Conservation (phyloP, 768 basidiomycete genomes). For the Lentinula sp. region DNA sequence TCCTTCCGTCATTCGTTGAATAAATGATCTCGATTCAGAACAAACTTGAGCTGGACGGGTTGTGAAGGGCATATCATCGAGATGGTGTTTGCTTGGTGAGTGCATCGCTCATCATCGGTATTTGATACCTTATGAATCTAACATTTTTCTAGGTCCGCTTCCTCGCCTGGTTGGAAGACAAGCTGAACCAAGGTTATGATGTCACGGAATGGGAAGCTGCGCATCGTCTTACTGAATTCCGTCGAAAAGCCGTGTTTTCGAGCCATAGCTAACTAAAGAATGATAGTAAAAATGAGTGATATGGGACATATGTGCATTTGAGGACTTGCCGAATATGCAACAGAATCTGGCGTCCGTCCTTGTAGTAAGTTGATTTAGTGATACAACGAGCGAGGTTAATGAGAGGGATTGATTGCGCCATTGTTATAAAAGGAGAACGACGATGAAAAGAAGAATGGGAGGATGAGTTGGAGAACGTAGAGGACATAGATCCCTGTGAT, state of each 20-base stretch:
- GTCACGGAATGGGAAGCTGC: slow-evolving; percentile 93
- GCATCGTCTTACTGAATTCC: slow-evolving; percentile 72
- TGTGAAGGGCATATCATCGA: slow-evolving; percentile 78
- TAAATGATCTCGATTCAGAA: slow-evolving; percentile 87
- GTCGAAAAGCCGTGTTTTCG: slow-evolving; percentile 38
- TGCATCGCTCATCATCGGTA: slow-evolving; percentile 16
- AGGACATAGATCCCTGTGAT: no score
- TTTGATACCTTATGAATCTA: background rate
- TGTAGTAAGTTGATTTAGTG: no score
- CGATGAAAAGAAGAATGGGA: no score
- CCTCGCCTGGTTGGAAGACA: slow-evolving; percentile 87
- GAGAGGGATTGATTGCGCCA: no score
- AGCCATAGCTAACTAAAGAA: no score
- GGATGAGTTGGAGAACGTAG: no score
- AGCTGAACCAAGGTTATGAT: slow-evolving; percentile 67
- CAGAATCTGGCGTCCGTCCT: no score
- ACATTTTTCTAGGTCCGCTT: slow-evolving; percentile 51
- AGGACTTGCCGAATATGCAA: no score
- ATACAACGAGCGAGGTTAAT: no score
- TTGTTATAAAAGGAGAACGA: no score
- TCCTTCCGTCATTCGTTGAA: slow-evolving; percentile 65
- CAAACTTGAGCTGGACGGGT: slow-evolving; percentile 73
- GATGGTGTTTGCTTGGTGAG: slow-evolving; percentile 83
- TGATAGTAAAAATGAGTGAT: no score
- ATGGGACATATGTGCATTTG: no score